Conservation (phyloP, 2,329 filamentous ascomycete species). For the Passalora sequoiae region DNA sequence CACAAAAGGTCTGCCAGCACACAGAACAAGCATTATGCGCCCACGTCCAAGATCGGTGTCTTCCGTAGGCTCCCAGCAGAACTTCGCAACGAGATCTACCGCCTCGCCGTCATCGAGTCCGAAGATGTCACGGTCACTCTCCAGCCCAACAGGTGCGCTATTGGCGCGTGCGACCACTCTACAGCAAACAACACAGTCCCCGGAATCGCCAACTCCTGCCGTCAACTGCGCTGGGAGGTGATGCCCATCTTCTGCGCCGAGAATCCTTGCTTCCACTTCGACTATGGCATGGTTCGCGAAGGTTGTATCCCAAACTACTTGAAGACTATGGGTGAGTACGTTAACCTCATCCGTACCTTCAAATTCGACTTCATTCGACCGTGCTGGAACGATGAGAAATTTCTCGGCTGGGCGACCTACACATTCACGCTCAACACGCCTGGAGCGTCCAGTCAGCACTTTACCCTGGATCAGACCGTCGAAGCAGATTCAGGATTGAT, state of each 20-base stretch:
- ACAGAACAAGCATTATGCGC: background rate
- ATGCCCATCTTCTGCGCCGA: conserved; percentile 24
- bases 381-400: conserved; percentile 8
- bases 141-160: conserved; percentile 13
- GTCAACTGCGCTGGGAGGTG: conserved; percentile 23
- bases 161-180: conserved; percentile 20
- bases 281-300: conserved; percentile 22
- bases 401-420: conserved; percentile 17
- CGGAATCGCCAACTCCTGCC: conserved; percentile 24
- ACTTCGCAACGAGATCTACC: conserved; percentile 27
- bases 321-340: conserved; percentile 15
- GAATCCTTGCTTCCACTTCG: conserved; percentile 22
- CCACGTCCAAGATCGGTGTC: conserved; percentile 22
- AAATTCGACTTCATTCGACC: conserved; percentile 16
- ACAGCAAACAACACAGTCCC: conserved; percentile 16
- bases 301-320: conserved; percentile 22
- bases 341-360: conserved; percentile 16
- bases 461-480: background rate
- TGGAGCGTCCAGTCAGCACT: background rate
- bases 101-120: conserved; percentile 13
- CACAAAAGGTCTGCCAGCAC: background rate
- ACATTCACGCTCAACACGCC: conserved; percentile 12
- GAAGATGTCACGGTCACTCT: conserved; percentile 15
- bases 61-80: conserved; percentile 26
- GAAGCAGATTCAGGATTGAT: background rate